These are phyloP conservation scores for Penicillium freii DNA, from an alignment of 2,329 filamentous ascomycete species.

Conservation along the genomic window DNA sequence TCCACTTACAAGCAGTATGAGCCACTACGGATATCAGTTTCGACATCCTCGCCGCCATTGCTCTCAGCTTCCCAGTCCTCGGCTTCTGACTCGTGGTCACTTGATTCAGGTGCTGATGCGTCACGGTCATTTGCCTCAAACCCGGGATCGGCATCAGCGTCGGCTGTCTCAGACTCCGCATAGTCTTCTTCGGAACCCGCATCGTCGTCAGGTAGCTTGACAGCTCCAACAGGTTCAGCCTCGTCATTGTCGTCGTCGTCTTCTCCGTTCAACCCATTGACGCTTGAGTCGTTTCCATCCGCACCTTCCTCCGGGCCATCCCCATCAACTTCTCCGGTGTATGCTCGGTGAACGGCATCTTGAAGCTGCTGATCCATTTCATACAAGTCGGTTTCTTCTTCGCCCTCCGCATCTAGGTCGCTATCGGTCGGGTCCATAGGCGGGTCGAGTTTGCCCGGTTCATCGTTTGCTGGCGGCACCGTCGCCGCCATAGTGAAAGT, in stretches of 20 bases:
- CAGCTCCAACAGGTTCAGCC: slow-evolving; percentile 38
- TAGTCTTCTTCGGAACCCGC: slow-evolving; percentile 39
- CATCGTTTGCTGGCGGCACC: slow-evolving; percentile 40
- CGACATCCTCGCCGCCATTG: slow-evolving; percentile 47
- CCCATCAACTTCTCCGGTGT: slow-evolving; percentile 32
- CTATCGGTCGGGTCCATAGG: slow-evolving; percentile 39
- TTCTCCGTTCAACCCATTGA: slow-evolving; percentile 33
- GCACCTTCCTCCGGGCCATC: slow-evolving; percentile 28
- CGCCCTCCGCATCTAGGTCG: slow-evolving; percentile 47
- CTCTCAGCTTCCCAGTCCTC: slow-evolving; percentile 52
- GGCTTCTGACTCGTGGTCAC: slow-evolving; percentile 59
- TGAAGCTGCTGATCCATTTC: slow-evolving; percentile 42
- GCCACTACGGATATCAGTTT: slow-evolving; percentile 48
- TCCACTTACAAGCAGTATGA: slow-evolving; percentile 62
- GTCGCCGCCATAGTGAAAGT: slow-evolving; percentile 43
- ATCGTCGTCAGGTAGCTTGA: slow-evolving; percentile 36
- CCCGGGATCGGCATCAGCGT: slow-evolving; percentile 43
- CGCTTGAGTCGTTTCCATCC: slow-evolving; percentile 34
- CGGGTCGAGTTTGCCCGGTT: slow-evolving; percentile 32
- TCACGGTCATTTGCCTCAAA: slow-evolving; percentile 44
- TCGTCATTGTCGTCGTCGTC: slow-evolving; percentile 47
- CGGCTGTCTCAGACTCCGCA: slow-evolving; percentile 41
- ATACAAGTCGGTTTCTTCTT: slow-evolving; percentile 44
- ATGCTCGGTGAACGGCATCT: slow-evolving; percentile 39
- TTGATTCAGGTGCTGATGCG: slow-evolving; percentile 38